phyloP scores from a whole-genome alignment of 2,329 filamentous ascomycete genomes.

The Penicillium paneum region DNA sequence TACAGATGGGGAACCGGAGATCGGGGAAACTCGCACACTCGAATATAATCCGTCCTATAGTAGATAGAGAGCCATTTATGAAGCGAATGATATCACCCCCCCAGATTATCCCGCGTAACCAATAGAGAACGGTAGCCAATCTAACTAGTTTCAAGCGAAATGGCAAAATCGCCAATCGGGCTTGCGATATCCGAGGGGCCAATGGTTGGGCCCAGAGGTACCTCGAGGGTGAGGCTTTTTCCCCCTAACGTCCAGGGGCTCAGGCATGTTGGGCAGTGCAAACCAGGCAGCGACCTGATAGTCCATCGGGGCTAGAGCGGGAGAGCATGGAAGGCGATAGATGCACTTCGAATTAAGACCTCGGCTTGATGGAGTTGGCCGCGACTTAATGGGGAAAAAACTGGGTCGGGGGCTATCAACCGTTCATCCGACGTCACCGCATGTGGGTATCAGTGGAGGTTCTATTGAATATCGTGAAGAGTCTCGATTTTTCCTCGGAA shows the following conservation, averaged over 20 bases:
- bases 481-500: neutral
- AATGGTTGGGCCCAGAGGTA: neutral
- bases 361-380: conserved; percentile 8
- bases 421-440: conserved; percentile 20
- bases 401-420: conserved; percentile 18
- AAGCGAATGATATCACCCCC: neutral
- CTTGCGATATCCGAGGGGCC: conserved; percentile 6
- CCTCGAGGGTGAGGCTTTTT: neutral
- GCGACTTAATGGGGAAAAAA: conserved; percentile 17
- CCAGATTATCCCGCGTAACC: neutral
- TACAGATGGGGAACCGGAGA: neutral
- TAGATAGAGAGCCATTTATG: neutral
- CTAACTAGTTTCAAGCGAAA: conserved; percentile 2
- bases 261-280: neutral
- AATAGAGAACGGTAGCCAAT: neutral
- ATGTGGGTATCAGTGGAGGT: conserved; percentile 14
- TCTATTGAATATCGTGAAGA: conserved; percentile 11
- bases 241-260: neutral
- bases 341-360: conserved; percentile 10
- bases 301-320: neutral
- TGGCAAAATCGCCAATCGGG: conserved; percentile 3
- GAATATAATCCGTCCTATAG: neutral
- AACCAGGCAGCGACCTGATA: neutral
- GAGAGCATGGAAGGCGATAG: conserved; percentile 7
- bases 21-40: conserved; percentile 3